These are phyloP conservation scores for Brachypodium distachyon DNA, from an alignment of 202 grass and related monocot species.

Conservation along the genomic window DNA sequence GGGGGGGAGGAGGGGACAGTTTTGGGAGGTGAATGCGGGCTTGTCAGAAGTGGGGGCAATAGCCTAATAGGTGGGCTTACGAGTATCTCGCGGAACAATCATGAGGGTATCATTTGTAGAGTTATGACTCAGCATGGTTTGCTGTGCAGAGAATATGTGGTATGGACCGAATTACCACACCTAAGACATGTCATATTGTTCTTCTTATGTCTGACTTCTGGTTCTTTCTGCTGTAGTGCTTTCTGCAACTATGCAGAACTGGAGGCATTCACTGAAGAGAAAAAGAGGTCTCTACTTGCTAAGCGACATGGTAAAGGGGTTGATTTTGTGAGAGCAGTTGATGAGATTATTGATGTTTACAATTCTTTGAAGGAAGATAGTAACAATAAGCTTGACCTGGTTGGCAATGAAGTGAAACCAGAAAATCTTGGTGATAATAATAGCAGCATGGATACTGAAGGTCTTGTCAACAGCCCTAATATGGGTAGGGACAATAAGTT, in stretches of 20 bases:
- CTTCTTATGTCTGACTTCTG: constrained; percentile 15
- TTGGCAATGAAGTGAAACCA: constrained; percentile 21
- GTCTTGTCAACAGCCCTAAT: constrained; percentile 24
- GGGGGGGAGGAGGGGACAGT: too few relatives aligned
- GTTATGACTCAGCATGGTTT: not conserved
- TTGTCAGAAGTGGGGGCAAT: too few relatives aligned
- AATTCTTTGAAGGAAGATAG: constrained; percentile 72
- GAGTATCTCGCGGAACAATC: not conserved
- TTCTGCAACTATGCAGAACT: constrained; percentile 96
- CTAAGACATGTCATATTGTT: not conserved
- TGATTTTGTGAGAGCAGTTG: constrained; percentile 93
- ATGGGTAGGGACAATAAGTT: constrained; percentile 18
- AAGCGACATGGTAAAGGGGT: constrained; percentile 88
- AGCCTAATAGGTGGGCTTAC: too few relatives aligned
- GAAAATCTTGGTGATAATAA: constrained; percentile 29
- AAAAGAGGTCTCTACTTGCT: constrained; percentile 76
- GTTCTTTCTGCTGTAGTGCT: constrained; percentile 52
- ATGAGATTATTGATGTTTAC: constrained; percentile 83
- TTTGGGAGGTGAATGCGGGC: too few relatives aligned
- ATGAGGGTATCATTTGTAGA: not conserved
- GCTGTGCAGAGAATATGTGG: not conserved
- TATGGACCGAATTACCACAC: constrained; percentile 1
- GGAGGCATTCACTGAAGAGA: constrained; percentile 95
- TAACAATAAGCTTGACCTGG: constrained; percentile 30
- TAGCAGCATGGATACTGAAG: constrained; percentile 15